Conservation (phyloP, 2,329 filamentous ascomycete genomes). For the Aureobasidium sp. region DNA sequence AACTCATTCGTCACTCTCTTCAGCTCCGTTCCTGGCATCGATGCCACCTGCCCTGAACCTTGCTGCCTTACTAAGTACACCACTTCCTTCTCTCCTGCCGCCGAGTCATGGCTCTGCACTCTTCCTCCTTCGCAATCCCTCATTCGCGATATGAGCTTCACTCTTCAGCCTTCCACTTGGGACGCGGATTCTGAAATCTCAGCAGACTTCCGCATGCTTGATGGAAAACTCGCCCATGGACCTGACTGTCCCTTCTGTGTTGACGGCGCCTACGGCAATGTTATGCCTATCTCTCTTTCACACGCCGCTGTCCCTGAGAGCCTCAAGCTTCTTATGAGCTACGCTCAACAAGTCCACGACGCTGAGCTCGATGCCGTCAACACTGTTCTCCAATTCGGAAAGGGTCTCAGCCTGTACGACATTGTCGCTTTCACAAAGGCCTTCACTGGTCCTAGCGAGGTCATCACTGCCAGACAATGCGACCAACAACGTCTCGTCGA, state of each 20-base stretch:
- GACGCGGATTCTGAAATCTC: slow-evolving; percentile 3
- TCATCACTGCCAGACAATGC: slow-evolving; percentile 5
- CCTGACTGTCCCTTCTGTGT: slow-evolving; percentile 13
- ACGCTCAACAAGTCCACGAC: slow-evolving; percentile 12
- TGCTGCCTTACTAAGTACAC: slow-evolving; percentile 13
- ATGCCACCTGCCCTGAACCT: slow-evolving; percentile 12
- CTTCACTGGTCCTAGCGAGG: slow-evolving; percentile 7
- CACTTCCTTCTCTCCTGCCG: slow-evolving; percentile 11
- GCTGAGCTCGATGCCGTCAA: slow-evolving; percentile 9
- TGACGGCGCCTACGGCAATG: slow-evolving; percentile 12
- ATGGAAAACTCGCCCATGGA: slow-evolving; percentile 10
- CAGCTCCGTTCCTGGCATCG: slow-evolving; percentile 2
- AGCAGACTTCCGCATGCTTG: slow-evolving; percentile 11
- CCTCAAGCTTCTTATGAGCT: slow-evolving; percentile 8
- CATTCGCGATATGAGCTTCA: slow-evolving; percentile 14
- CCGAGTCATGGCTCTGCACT: slow-evolving; percentile 11
- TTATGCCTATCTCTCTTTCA: not conserved
- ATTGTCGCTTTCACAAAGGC: slow-evolving; percentile 11
- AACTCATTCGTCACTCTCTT: slow-evolving; percentile 15
- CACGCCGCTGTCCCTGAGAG: slow-evolving; percentile 5
- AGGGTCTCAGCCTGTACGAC: slow-evolving; percentile 9
- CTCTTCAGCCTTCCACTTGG: slow-evolving; percentile 13
- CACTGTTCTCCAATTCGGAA: not conserved
- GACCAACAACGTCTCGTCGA: slow-evolving; percentile 12
- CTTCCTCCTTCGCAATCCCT: slow-evolving; percentile 5